Percentiles rank a stretch among this genome's conserved stretches.
phyloP scores from a whole-genome alignment of 2,329 filamentous ascomycete genomes.

The Xylariales sp. region DNA sequence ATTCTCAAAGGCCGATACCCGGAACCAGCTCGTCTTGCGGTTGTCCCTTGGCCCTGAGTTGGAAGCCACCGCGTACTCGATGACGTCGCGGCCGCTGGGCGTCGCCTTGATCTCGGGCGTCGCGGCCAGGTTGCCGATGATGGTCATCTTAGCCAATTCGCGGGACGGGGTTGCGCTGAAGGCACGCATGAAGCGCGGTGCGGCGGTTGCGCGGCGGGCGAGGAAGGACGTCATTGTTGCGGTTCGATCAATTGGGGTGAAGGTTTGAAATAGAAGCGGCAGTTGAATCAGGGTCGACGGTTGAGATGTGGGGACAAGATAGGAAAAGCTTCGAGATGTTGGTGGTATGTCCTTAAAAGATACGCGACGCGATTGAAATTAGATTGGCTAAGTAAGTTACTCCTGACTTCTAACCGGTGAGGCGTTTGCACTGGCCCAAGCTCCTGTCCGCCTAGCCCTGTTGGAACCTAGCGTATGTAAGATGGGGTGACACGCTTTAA shows the following conservation, averaged over 20 bases:
- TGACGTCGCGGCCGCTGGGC: slow-evolving; percentile 64
- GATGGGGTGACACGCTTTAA: too few species aligned
- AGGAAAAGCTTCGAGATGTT: too few species aligned
- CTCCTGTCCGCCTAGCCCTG: neutral
- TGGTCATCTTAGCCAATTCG: slow-evolving; percentile 71
- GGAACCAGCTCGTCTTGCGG: slow-evolving; percentile 80
- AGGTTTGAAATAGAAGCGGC: neutral
- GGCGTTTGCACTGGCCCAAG: slow-evolving; percentile 1
- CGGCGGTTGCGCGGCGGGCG: slow-evolving; percentile 46
- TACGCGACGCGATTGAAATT: slow-evolving; percentile 1
- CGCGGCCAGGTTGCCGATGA: slow-evolving; percentile 80
- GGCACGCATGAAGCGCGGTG: slow-evolving; percentile 52
- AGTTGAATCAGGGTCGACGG: neutral
- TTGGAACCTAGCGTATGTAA: too few species aligned
- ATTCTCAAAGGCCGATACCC: slow-evolving; percentile 64
- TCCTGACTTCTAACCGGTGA: neutral
- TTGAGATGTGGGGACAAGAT: neutral
- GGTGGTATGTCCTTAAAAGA: too few species aligned
- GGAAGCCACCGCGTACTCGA: slow-evolving; percentile 74
- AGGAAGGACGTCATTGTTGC: slow-evolving; percentile 42
- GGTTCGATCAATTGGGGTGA: slow-evolving; percentile 3
- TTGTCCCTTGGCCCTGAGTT: slow-evolving; percentile 63
- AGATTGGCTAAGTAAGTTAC: neutral
- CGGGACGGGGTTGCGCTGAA: slow-evolving; percentile 70
- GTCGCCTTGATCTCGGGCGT: slow-evolving; percentile 72